Conservation (phyloP, 371 early-diverging fungal species). For the Apophysomyces variabilis region DNA sequence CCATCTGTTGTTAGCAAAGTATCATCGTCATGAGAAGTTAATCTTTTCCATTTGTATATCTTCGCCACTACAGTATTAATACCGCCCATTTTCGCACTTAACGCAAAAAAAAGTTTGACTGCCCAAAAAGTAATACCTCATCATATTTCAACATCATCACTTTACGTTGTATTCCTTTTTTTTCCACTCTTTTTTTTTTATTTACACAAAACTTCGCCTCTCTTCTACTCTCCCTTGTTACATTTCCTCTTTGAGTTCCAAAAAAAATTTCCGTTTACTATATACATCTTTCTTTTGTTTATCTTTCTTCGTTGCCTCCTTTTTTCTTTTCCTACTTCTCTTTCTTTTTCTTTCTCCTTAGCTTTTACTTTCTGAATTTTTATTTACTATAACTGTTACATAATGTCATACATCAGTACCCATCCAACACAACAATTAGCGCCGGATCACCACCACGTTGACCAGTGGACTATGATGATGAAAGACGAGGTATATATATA, state of each 20-base stretch:
- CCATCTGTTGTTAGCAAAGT: neutral
- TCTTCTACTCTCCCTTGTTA: neutral
- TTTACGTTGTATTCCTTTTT: conserved; percentile 3
- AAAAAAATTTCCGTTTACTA: conserved; percentile 5
- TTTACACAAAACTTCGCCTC: neutral
- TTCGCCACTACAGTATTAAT: neutral
- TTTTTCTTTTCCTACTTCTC: too few species aligned
- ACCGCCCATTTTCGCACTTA: neutral
- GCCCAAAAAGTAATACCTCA: conserved; percentile 9
- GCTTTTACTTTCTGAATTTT: neutral
- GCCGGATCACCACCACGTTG: neutral
- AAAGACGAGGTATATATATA: conserved; percentile 5
- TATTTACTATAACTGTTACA: neutral
- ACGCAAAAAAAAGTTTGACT: conserved; percentile 4
- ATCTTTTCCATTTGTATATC: conserved; percentile 5
- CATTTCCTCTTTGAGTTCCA: conserved; percentile 5
- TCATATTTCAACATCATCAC: conserved; percentile 8
- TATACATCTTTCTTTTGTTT: conserved; percentile 1
- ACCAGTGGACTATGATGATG: conserved; percentile 10
- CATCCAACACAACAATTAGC: neutral
- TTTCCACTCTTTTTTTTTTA: too few species aligned
- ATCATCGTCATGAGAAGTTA: conserved; percentile 11
- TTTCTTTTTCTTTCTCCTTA: neutral
- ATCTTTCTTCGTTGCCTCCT: too few species aligned
- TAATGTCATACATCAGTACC: conserved; percentile 7